Conservation (phyloP, 2,329 filamentous ascomycete genomes). For the Aplosporella prunicola region DNA sequence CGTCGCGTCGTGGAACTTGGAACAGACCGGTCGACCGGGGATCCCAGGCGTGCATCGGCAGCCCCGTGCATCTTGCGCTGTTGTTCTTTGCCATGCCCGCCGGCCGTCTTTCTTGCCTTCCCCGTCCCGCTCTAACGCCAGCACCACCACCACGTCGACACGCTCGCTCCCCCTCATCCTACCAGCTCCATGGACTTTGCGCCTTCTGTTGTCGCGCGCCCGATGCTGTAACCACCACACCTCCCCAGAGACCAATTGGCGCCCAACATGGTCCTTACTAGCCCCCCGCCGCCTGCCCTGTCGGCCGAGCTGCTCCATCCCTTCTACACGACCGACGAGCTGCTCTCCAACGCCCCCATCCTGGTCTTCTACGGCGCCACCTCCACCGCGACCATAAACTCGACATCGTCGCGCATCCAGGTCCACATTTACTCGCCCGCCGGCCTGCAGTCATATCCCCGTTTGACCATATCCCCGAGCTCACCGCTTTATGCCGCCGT, state of each 20-base stretch:
- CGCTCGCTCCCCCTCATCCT: too few relatives aligned
- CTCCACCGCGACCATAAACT: conserved; percentile 75
- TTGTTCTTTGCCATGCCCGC: too few relatives aligned
- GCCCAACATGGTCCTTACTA: conserved; percentile 69
- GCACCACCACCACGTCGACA: too few relatives aligned
- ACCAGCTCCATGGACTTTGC: too few relatives aligned
- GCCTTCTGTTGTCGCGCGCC: neutral
- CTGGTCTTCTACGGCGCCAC: conserved; percentile 89
- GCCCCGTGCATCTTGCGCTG: too few relatives aligned
- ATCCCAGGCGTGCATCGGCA: too few relatives aligned
- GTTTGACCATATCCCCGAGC: conserved; percentile 85
- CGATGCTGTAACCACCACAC: conserved; percentile 1
- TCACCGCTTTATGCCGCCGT: conserved; percentile 88
- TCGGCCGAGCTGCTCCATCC: conserved; percentile 74
- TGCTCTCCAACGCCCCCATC: conserved; percentile 71
- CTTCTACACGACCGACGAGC: conserved; percentile 79
- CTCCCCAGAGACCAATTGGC: conserved; percentile 10
- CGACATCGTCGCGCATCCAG: conserved; percentile 88
- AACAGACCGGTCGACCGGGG: too few relatives aligned
- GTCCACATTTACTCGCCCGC: conserved; percentile 84
- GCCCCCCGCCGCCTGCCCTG: conserved; percentile 63
- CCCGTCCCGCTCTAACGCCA: too few relatives aligned
- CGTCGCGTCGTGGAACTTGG: too few relatives aligned
- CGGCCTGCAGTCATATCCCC: conserved; percentile 80
- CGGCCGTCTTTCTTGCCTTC: too few relatives aligned